A percentile compares a stretch with the other conserved stretches of the same genome.
Evolutionary conservation across 352 stramenopile species (phyloP).

Genomic region (Globisporangium cylindrosporum): DNA sequence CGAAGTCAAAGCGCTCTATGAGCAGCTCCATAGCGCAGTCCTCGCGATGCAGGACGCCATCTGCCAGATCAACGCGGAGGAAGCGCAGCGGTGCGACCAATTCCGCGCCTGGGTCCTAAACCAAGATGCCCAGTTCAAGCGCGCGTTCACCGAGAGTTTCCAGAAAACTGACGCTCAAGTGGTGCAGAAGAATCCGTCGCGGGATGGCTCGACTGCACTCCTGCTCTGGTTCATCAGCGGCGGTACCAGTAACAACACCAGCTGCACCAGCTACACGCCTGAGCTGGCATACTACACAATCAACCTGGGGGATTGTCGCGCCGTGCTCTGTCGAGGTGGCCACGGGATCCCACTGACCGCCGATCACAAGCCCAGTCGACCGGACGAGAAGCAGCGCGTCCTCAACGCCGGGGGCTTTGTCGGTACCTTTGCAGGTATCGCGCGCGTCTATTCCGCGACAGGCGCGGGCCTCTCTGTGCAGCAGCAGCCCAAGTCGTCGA

Average conservation of each 20-base stretch:
- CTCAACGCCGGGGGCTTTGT: conserved; percentile 50
- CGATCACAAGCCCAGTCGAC: conserved; percentile 58
- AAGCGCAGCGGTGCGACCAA: conserved; percentile 20
- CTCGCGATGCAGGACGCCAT: conserved; percentile 27
- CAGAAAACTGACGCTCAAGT: conserved; percentile 38
- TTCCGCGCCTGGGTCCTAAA: conserved; percentile 25
- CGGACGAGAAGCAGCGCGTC: conserved; percentile 50
- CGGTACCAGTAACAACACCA: conserved; percentile 10
- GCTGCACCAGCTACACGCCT: not conserved
- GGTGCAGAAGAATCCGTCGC: conserved; percentile 38
- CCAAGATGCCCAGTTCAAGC: conserved; percentile 30
- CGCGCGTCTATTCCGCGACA: conserved; percentile 50
- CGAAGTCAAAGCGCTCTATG: conserved; percentile 18
- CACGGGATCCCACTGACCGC: conserved; percentile 38
- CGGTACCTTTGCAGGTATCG: conserved; percentile 37
- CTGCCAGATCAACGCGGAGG: conserved; percentile 33
- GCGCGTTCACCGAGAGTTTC: conserved; percentile 38
- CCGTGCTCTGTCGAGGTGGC: conserved; percentile 46
- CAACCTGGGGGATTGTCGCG: conserved; percentile 67
- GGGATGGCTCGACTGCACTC: conserved; percentile 50
- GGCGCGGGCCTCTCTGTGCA: conserved; percentile 34
- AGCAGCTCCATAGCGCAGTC: conserved; percentile 27
- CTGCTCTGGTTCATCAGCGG: conserved; percentile 44
- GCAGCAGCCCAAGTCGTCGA: conserved; percentile 27
- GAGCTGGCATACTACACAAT: conserved; percentile 42